Evolutionary conservation across 306 rosid species (phyloP).

Genomic region (Lablab purpureus): DNA sequence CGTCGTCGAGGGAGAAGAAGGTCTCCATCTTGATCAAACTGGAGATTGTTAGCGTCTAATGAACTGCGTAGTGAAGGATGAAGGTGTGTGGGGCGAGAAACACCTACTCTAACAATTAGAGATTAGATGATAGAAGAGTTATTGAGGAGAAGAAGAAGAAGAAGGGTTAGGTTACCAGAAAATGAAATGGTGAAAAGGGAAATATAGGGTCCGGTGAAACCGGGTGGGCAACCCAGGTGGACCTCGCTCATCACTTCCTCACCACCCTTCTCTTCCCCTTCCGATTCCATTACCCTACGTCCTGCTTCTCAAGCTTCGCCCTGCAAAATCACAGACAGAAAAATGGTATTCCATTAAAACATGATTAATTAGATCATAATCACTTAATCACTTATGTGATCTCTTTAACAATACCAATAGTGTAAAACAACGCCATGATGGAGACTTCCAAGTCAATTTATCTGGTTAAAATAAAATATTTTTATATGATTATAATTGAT

Average conservation of each 20-base stretch:
- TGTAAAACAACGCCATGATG: too few species aligned
- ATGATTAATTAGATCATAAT: too few species aligned
- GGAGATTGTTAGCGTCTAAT: slow-evolving; percentile 39
- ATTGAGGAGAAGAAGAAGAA: neutral
- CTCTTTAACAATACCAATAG: too few species aligned
- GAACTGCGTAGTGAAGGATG: slow-evolving; percentile 46
- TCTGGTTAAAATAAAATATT: too few species aligned
- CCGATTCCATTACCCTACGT: neutral
- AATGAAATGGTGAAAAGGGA: slow-evolving; percentile 66
- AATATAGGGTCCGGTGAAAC: slow-evolving; percentile 62
- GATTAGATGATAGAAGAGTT: neutral
- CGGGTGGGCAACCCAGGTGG: slow-evolving; percentile 87
- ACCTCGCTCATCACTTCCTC: slow-evolving; percentile 85
- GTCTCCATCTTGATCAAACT: slow-evolving; percentile 77
- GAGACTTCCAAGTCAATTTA: too few species aligned
- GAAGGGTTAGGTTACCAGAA: slow-evolving; percentile 38
- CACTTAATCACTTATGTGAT: too few species aligned
- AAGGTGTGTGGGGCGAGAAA: slow-evolving; percentile 42
- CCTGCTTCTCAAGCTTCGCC: neutral
- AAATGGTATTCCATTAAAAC: too few species aligned
- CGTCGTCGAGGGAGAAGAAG: slow-evolving; percentile 71
- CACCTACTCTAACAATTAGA: slow-evolving; percentile 39
- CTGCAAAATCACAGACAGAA: too few species aligned
- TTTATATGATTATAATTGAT: too few species aligned
- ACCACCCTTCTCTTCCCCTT: neutral